Evolutionary conservation across 805 yeast genomes (phyloP).

Genomic region (Ogataea glucozyma): DNA sequence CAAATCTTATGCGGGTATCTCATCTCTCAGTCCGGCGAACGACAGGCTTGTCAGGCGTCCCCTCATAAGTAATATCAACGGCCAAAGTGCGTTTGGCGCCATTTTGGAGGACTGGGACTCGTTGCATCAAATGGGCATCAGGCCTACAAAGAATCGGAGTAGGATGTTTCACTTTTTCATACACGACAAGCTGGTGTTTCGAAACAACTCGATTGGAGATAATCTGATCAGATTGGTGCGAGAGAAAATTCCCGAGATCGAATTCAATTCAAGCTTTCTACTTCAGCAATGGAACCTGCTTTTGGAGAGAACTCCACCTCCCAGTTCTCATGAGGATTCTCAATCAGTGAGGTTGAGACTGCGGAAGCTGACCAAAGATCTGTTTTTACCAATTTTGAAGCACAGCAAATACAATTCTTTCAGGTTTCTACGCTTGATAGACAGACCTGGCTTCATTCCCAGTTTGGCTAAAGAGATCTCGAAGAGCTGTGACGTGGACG

Average conservation of each 20-base stretch:
- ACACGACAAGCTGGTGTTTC: conserved; percentile 30
- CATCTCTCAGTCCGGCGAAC: no score
- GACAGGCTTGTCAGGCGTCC: no score
- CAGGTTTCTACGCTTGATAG: background rate
- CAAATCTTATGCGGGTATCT: no score
- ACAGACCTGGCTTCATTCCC: conserved; percentile 3
- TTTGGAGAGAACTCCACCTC: conserved; percentile 11
- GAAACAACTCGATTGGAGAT: conserved; percentile 20
- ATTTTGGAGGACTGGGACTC: conserved; percentile 29
- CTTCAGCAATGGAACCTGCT: conserved; percentile 23
- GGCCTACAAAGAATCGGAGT: conserved; percentile 8
- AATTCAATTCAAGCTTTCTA: conserved; percentile 4
- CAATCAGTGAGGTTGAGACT: conserved; percentile 13
- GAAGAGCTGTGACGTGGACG: background rate
- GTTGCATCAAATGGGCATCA: conserved; percentile 19
- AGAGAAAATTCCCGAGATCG: conserved; percentile 11
- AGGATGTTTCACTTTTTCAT: conserved; percentile 28
- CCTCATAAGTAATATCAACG: no score
- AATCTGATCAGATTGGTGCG: conserved; percentile 17
- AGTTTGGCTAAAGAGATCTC: background rate
- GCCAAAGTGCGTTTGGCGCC: conserved; percentile 23
- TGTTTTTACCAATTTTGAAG: conserved; percentile 23
- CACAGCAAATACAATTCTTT: background rate
- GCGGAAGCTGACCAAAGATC: conserved; percentile 22
- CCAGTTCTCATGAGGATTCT: conserved; percentile 1